Evolutionary conservation across 352 stramenopile genomes (phyloP), one percentile per base, ranked within the genome.

Genomic region (Phytophthora cactorum): DNA sequence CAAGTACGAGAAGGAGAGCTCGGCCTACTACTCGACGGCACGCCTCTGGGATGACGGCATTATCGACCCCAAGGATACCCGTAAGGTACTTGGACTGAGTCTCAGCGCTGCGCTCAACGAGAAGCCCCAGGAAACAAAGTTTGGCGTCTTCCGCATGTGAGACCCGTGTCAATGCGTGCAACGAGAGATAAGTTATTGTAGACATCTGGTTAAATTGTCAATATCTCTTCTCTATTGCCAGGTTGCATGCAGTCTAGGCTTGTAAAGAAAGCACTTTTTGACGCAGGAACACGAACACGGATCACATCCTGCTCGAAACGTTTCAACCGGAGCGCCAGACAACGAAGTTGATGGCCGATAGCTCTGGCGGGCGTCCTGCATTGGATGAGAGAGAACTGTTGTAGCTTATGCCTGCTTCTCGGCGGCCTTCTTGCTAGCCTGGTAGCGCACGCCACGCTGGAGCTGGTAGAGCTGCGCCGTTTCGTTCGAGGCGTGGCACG

Each of bases 1-100:
- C 63, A 98, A 99, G 77, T 99, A 98, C 67, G 94, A 98, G 41
- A 63, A 77, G 45, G 96, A 99, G 74, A 97, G 92, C 57, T 97
- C 88, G 17, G 84, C 95, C 5, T 99, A 98, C 67, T 99, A 96
- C 78, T 98, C 93, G 31, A 98, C 91, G 14, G 96, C 97, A 5
- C 86, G 97, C 29, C 81, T 99, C 29, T 99, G 97, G 97, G 97
- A 99, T 76, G 97, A 99, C 79, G 97, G 97, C 31, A 97, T 99
- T 49, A 99, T 99, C 69, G 88, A 98, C 57, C 95, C 97, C 2
- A 93, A 92, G 63, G 92, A 99, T 61, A 99, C 96, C 15, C 76
- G 91, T 49, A 90, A 94, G 57, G 83, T 97, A 29, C 67, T 97
- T 17, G 89, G 86, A 29, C 64, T 96, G 36, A 93, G 83, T 62